These are phyloP conservation scores for Scedosporium boydii DNA, from an alignment of 2,329 filamentous ascomycete species.

Conservation along the genomic window DNA sequence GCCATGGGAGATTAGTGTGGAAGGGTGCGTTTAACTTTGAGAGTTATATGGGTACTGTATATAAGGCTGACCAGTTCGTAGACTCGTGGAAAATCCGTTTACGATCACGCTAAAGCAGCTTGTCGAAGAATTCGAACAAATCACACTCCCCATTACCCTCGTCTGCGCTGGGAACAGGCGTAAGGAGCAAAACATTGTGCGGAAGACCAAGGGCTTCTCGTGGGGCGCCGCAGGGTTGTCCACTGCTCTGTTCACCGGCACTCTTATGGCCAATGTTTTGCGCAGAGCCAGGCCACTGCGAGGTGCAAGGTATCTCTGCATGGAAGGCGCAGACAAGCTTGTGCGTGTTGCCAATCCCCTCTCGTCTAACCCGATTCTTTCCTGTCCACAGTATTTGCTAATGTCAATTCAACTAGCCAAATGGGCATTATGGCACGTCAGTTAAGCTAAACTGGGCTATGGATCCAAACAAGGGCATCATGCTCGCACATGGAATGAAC, in stretches of 20 bases:
- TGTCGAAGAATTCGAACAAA: constrained; percentile 64
- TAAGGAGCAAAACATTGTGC: constrained; percentile 85
- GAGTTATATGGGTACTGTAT: not conserved
- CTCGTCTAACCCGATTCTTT: not conserved
- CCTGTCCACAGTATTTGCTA: too few relatives aligned
- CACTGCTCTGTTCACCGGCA: constrained; percentile 80
- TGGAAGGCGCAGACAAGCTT: constrained; percentile 6
- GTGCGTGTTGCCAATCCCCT: not conserved
- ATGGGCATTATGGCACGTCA: constrained; percentile 81
- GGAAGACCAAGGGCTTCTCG: constrained; percentile 88
- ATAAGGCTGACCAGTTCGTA: not conserved
- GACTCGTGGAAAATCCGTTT: constrained; percentile 64
- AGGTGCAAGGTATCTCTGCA: constrained; percentile 68
- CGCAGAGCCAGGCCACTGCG: constrained; percentile 56
- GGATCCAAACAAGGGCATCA: constrained; percentile 73
- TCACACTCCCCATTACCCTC: constrained; percentile 78
- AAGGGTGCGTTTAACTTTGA: not conserved
- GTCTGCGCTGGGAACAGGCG: constrained; percentile 87
- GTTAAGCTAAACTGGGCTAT: constrained; percentile 82
- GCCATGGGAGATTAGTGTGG: constrained; percentile 51
- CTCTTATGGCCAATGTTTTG: constrained; percentile 64
- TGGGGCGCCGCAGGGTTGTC: constrained; percentile 86
- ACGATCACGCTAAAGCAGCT: constrained; percentile 64
- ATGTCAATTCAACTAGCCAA: constrained; percentile 37
- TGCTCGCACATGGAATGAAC: constrained; percentile 88